These are phyloP conservation scores for Sindora glabra DNA, from an alignment of 306 rosid genomes.

Conservation along the genomic window DNA sequence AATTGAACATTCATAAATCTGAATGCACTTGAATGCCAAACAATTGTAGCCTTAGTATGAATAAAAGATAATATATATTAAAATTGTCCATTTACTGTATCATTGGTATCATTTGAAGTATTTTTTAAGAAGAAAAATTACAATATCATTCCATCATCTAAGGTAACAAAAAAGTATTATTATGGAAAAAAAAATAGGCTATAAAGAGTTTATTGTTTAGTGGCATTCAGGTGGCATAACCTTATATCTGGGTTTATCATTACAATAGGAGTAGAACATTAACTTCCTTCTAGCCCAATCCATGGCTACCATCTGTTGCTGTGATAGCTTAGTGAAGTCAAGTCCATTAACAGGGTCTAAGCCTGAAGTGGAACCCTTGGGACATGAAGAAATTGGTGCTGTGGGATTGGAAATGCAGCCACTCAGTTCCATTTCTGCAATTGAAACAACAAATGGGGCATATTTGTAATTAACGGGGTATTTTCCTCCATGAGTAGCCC, in stretches of 20 bases:
- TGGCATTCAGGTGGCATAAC: conserved; percentile 86
- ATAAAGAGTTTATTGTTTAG: background rate
- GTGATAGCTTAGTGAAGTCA: conserved; percentile 57
- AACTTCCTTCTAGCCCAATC: conserved; percentile 95
- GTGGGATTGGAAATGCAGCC: conserved; percentile 50
- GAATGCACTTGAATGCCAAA: too few relatives aligned
- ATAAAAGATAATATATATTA: too few relatives aligned
- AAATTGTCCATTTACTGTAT: too few relatives aligned
- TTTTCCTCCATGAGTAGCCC: conserved; percentile 98
- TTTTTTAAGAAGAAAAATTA: too few relatives aligned
- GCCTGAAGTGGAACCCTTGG: conserved; percentile 37
- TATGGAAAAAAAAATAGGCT: background rate
- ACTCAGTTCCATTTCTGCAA: conserved; percentile 48
- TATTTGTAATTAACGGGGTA: conserved; percentile 71
- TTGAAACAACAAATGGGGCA: conserved; percentile 75
- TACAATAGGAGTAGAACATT: conserved; percentile 91
- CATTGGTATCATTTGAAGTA: too few relatives aligned
- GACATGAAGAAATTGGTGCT: conserved; percentile 32
- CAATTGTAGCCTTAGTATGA: too few relatives aligned
- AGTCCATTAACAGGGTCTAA: conserved; percentile 71
- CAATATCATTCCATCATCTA: too few relatives aligned
- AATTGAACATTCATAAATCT: too few relatives aligned
- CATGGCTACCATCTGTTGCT: conserved; percentile 59
- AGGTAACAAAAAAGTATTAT: background rate
- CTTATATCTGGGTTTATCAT: conserved; percentile 58